Evolutionary conservation across 106 monocot genomes (phyloP), one percentile per base, ranked within the genome.

Genomic region (Cymbidium sinense): DNA sequence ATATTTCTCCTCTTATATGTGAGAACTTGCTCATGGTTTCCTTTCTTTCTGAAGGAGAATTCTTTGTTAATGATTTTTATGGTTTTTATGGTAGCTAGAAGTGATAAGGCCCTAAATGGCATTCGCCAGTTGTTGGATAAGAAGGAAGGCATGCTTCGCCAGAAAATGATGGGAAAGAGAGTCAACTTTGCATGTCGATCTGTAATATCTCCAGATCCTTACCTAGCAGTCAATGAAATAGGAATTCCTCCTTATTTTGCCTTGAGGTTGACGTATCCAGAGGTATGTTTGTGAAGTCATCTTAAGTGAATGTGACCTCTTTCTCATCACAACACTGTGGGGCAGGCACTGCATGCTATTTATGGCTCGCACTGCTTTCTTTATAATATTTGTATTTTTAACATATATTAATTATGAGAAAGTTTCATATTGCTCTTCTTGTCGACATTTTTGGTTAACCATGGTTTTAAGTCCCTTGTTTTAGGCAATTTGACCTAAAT

Each of bases 111-210:
- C 50, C 54, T 75, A 50, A 85, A n/a, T 81, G 98, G 98, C 36
- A 70, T 90, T 76, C 88, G 94, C 7, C 94, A 99, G 76, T n/a
- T 94, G 33, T 76, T 94, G 81, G 98, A 94, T 77, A 99, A 90
- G 79, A 94, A 94, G 75, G 74, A 77, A 28, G 98, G 98, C 27
- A 83, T 94, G 41, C 81, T 98, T n/a, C 87, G 98, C 29, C 98
- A 99, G 79, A 99, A 99, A 75, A 99, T 99, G 88, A 99, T 99
- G 98, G 98, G 98, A 75, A 99, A 99, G 74, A 88, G 98, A 76
- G 98, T 99, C 75, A 99, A 99, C 79, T 94, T 81, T 87, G 98
- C 98, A 55, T 99, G 98, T 70, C 89, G 98, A 3, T 94, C 98
- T 71, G 98, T 99, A 70, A 99, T 99, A 78, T 99, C 98, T 54